A percentile compares a stretch with the other conserved stretches of the same genome.
These are phyloP conservation scores for Berkeleyomyces basicola DNA, from an alignment of 2,329 filamentous ascomycete species.

Conservation along the genomic window DNA sequence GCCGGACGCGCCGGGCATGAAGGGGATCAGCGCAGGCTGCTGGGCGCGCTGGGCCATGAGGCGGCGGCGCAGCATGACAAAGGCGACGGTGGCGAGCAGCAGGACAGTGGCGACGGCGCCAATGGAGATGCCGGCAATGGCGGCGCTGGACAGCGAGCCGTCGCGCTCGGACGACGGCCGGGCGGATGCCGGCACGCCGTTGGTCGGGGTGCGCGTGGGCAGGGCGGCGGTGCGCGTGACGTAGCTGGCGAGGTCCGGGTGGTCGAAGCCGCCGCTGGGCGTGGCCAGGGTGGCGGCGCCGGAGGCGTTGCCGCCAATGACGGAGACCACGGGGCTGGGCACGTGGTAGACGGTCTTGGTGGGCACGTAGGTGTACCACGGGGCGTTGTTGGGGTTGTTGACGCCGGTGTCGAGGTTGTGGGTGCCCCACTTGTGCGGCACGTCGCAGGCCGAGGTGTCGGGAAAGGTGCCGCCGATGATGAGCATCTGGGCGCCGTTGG, in stretches of 20 bases:
- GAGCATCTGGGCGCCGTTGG: slow-evolving; percentile 40
- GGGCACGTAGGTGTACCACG: slow-evolving; percentile 35
- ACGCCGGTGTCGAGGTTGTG: slow-evolving; percentile 39
- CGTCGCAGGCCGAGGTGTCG: slow-evolving; percentile 32
- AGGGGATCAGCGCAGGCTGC: slow-evolving; percentile 7
- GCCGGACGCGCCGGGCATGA: background rate
- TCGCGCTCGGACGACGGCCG: background rate
- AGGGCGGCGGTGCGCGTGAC: slow-evolving; percentile 34
- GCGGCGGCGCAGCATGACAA: slow-evolving; percentile 21
- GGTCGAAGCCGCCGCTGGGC: slow-evolving; percentile 33
- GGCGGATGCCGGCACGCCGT: slow-evolving; percentile 19
- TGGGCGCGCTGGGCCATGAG: slow-evolving; percentile 15
- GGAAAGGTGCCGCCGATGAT: slow-evolving; percentile 45
- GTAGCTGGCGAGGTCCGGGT: slow-evolving; percentile 34
- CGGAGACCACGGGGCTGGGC: slow-evolving; percentile 31
- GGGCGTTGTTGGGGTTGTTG: slow-evolving; percentile 27
- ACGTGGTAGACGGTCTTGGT: slow-evolving; percentile 37
- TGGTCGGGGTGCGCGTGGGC: slow-evolving; percentile 33
- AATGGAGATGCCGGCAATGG: slow-evolving; percentile 29
- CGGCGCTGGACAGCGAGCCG: slow-evolving; percentile 22
- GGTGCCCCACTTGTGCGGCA: slow-evolving; percentile 33
- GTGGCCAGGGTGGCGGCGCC: slow-evolving; percentile 37
- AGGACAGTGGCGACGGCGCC: slow-evolving; percentile 20
- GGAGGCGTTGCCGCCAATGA: slow-evolving; percentile 32
- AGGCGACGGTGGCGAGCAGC: slow-evolving; percentile 18